These are phyloP conservation scores for Rhodotorula sp. DNA, from an alignment of 1,284 basidiomycete genomes.

Conservation along the genomic window DNA sequence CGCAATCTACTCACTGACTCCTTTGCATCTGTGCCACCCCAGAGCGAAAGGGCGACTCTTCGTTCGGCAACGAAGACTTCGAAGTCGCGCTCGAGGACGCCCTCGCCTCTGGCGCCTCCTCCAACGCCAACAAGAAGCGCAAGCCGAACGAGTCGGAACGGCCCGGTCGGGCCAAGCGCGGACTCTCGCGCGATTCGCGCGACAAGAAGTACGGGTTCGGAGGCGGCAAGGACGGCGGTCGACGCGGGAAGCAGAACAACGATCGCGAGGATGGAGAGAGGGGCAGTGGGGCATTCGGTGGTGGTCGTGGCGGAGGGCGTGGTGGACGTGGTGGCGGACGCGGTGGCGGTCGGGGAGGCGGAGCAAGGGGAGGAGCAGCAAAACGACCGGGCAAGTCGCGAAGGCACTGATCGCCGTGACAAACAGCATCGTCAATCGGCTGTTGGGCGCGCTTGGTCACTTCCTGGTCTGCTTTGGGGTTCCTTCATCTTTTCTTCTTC, in stretches of 20 bases:
- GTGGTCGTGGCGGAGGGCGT: conserved; percentile 48
- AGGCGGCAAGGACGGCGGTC: conserved; percentile 55
- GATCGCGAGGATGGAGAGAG: conserved; percentile 43
- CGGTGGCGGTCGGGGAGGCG: conserved; percentile 40
- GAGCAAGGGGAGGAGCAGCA: conserved; percentile 49
- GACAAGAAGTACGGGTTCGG: conserved; percentile 72
- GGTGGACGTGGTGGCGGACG: conserved; percentile 43
- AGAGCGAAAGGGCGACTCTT: conserved; percentile 59
- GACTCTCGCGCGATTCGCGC: conserved; percentile 63
- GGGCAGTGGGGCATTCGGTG: conserved; percentile 43
- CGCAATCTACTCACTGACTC: neutral
- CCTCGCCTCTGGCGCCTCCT: conserved; percentile 60
- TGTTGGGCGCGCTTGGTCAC: neutral
- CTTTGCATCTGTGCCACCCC: neutral
- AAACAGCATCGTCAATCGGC: too few relatives aligned
- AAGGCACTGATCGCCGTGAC: conserved; percentile 21
- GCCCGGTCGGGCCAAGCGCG: conserved; percentile 46
- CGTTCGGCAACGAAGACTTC: conserved; percentile 65
- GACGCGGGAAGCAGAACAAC: conserved; percentile 68
- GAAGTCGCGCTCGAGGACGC: conserved; percentile 83
- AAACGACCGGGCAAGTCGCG: conserved; percentile 47
- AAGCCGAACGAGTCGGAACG: conserved; percentile 47
- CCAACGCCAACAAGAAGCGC: conserved; percentile 54
- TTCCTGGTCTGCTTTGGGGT: neutral
- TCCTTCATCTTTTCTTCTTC: too few relatives aligned